A percentile compares a stretch with the other conserved stretches of the same genome.
Conservation (phyloP, 2,329 filamentous ascomycete genomes). For the Xylariaceae sp. region DNA sequence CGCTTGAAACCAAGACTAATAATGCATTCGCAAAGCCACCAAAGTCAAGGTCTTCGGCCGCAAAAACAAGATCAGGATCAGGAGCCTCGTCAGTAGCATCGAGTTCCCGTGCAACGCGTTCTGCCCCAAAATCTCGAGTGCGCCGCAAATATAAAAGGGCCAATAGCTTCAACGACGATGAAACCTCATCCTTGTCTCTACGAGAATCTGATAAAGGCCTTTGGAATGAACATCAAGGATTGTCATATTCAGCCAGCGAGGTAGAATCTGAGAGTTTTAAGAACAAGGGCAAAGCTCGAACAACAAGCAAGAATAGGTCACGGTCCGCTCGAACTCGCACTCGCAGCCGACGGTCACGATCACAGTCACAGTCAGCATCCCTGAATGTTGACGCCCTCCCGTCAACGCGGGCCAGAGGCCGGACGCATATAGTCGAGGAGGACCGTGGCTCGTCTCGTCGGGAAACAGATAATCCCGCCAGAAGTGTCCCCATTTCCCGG, state of each 20-base stretch:
- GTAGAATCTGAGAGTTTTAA: background rate
- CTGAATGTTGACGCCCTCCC: background rate
- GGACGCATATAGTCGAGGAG: background rate
- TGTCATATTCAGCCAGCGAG: background rate
- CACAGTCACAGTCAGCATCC: background rate
- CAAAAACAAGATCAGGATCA: conserved; percentile 18
- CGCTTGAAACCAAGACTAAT: conserved; percentile 2
- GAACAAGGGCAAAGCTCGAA: background rate
- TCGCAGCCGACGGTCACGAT: background rate
- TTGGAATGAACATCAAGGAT: background rate
- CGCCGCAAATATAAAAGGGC: background rate
- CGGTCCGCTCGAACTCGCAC: background rate
- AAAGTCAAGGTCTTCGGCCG: conserved; percentile 12
- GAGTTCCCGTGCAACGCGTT: background rate
- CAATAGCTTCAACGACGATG: background rate
- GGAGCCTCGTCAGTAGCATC: conserved; percentile 12
- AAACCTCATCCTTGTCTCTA: background rate
- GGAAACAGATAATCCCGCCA: background rate
- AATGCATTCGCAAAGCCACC: background rate
- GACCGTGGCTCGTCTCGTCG: background rate
- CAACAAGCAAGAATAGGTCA: conserved; percentile 3
- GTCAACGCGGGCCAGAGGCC: background rate
- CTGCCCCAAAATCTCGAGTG: background rate
- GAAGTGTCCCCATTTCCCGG: background rate
- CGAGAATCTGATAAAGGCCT: background rate